Conservation (phyloP, 2,329 filamentous ascomycete genomes). For the Sporothrix curviconia region DNA sequence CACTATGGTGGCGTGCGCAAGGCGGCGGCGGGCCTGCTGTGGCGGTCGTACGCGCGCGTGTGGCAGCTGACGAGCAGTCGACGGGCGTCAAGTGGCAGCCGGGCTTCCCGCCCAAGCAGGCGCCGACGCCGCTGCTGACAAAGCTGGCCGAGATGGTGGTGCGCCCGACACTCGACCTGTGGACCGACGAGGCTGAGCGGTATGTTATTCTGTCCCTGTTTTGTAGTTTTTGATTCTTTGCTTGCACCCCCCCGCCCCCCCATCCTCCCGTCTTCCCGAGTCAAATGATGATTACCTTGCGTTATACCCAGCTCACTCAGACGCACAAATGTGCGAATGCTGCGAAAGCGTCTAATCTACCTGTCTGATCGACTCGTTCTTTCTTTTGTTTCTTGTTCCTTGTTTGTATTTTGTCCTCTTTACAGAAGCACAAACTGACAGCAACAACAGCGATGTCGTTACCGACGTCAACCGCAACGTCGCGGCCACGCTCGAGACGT, state of each 20-base stretch:
- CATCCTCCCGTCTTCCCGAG: slow-evolving; percentile 18
- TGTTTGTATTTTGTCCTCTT: neutral
- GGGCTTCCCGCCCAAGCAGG: slow-evolving; percentile 74
- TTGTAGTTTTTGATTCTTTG: slow-evolving; percentile 46
- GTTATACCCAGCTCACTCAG: slow-evolving; percentile 99
- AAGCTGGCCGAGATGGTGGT: slow-evolving; percentile 83
- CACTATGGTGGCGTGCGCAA: slow-evolving; percentile 90
- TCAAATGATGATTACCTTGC: slow-evolving; percentile 75
- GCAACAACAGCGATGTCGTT: slow-evolving; percentile 69
- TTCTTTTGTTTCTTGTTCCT: slow-evolving; percentile 2
- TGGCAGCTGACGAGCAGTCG: slow-evolving; percentile 78
- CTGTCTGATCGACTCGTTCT: slow-evolving; percentile 31
- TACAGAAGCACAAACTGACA: slow-evolving; percentile 25
- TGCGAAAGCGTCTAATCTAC: slow-evolving; percentile 69
- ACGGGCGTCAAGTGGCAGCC: slow-evolving; percentile 78
- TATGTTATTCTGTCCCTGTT: slow-evolving; percentile 57
- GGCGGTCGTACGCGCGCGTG: slow-evolving; percentile 86
- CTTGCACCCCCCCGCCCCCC: slow-evolving; percentile 19
- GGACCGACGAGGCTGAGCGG: slow-evolving; percentile 89
- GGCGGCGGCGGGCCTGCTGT: slow-evolving; percentile 82
- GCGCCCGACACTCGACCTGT: slow-evolving; percentile 74
- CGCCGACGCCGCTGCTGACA: slow-evolving; percentile 70
- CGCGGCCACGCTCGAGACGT: slow-evolving; percentile 81
- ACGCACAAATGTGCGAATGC: slow-evolving; percentile 75
- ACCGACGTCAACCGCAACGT: slow-evolving; percentile 95